These are phyloP conservation scores for Penicillium samsonianum DNA, from an alignment of 495 filamentous ascomycete species.

Conservation along the genomic window DNA sequence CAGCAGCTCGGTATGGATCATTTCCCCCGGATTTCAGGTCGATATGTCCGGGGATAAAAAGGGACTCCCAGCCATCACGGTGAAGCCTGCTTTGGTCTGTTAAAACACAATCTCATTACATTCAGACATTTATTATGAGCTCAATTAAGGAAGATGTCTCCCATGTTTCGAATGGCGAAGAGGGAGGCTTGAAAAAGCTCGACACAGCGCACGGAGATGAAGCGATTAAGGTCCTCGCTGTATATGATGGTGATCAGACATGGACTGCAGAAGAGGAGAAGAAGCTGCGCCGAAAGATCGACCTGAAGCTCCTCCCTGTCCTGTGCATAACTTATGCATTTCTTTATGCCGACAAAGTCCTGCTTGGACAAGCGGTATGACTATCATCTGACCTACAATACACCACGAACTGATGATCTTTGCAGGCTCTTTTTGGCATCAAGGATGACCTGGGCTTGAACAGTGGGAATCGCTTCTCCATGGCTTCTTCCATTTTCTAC, in stretches of 20 bases:
- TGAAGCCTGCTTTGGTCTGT: neutral
- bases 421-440: constrained; percentile 43
- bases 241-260: constrained; percentile 43
- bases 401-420: constrained; percentile 6
- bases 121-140: constrained; percentile 4
- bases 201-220: constrained; percentile 50
- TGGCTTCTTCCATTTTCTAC: constrained; percentile 47
- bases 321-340: constrained; percentile 34
- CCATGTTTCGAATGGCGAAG: constrained; percentile 12
- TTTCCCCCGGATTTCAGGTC: neutral
- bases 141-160: constrained; percentile 4
- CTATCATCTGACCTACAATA: constrained; percentile 28
- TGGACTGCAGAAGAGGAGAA: constrained; percentile 50
- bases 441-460: constrained; percentile 34
- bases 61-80: neutral
- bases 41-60: neutral
- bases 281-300: constrained; percentile 46
- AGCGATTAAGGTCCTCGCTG: constrained; percentile 42
- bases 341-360: constrained; percentile 55
- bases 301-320: constrained; percentile 47
- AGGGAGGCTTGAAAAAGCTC: constrained; percentile 15
- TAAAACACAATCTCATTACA: neutral
- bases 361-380: constrained; percentile 49
- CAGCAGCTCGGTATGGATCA: neutral
- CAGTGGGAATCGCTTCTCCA: constrained; percentile 42